Percentiles rank a stretch among this genome's conserved stretches.
These are phyloP conservation scores for Cordyceps fumosorosea DNA, from an alignment of 2,329 filamentous ascomycete genomes.

Conservation along the genomic window DNA sequence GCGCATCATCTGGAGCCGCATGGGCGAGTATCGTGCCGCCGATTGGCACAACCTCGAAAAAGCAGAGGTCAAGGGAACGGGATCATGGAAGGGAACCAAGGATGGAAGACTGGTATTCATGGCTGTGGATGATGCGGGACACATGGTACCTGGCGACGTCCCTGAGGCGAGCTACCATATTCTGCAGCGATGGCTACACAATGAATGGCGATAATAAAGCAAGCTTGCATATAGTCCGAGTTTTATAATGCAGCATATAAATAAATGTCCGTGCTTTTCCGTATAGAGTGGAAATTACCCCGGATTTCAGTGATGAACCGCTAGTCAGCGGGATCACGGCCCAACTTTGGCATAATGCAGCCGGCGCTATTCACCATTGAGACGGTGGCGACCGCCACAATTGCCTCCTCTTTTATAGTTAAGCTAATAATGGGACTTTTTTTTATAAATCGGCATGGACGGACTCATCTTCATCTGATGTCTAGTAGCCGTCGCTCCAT, in stretches of 20 bases:
- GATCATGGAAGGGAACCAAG: constrained; percentile 16
- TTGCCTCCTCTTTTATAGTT: neutral
- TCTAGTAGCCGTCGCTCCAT: no score
- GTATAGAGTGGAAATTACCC: neutral
- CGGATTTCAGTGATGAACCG: neutral
- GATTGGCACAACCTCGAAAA: constrained; percentile 16
- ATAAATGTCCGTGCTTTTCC: neutral
- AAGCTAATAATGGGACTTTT: neutral
- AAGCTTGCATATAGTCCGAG: neutral
- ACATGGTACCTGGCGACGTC: constrained; percentile 19
- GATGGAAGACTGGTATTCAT: constrained; percentile 20
- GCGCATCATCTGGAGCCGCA: constrained; percentile 36
- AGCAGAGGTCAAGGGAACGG: constrained; percentile 7
- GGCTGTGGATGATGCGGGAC: constrained; percentile 17
- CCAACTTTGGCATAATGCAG: neutral
- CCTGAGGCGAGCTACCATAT: constrained; percentile 19
- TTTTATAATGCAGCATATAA: neutral
- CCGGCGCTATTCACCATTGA: neutral
- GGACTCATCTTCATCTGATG: neutral
- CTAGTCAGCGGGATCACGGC: neutral
- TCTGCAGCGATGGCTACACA: constrained; percentile 17
- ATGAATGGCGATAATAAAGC: constrained; percentile 3
- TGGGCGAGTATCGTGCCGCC: constrained; percentile 33
- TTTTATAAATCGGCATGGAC: neutral
- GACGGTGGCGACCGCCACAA: neutral